A percentile compares a stretch with the other conserved stretches of the same genome.
Conservation (phyloP, 805 yeast genomes). For the Metschnikowia lachancei region DNA sequence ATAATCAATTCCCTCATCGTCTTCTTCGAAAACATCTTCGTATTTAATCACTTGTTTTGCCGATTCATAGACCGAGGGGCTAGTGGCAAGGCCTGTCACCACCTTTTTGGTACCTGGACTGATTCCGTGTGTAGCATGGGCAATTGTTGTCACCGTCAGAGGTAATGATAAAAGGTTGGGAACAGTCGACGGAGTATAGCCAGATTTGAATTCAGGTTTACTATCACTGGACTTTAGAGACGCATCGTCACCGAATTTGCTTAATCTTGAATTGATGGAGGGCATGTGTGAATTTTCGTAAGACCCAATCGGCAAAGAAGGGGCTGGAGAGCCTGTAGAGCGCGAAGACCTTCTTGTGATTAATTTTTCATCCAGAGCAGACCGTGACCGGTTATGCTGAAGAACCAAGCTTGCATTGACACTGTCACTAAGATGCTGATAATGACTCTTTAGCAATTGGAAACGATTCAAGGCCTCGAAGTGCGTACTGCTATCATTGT, state of each 20-base stretch:
- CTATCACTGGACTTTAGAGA: background rate
- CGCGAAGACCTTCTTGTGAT: conserved; percentile 28
- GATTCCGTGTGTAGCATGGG: conserved; percentile 21
- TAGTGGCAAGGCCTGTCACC: conserved; percentile 35
- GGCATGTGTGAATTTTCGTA: conserved; percentile 31
- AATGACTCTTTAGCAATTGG: conserved; percentile 51
- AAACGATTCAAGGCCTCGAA: conserved; percentile 50
- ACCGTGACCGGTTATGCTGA: conserved; percentile 21
- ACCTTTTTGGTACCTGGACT: conserved; percentile 6
- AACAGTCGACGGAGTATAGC: conserved; percentile 14
- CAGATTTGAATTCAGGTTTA: background rate
- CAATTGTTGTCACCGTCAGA: conserved; percentile 24
- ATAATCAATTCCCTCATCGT: conserved; percentile 37
- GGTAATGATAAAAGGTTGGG: conserved; percentile 21
- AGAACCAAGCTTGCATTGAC: conserved; percentile 48
- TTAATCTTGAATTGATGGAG: conserved; percentile 33
- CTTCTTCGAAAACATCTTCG: conserved; percentile 44
- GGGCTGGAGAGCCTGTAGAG: conserved; percentile 15
- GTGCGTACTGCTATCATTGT: conserved; percentile 22
- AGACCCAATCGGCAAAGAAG: conserved; percentile 23
- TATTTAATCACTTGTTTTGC: conserved; percentile 28
- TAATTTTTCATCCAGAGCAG: conserved; percentile 21
- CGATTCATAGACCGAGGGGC: conserved; percentile 31
- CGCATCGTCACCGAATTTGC: conserved; percentile 16
- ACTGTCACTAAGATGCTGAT: conserved; percentile 55